Base-by-base conservation (phyloP, 148 eudicot genomes). In the Vaccinium darrowii region DNA sequence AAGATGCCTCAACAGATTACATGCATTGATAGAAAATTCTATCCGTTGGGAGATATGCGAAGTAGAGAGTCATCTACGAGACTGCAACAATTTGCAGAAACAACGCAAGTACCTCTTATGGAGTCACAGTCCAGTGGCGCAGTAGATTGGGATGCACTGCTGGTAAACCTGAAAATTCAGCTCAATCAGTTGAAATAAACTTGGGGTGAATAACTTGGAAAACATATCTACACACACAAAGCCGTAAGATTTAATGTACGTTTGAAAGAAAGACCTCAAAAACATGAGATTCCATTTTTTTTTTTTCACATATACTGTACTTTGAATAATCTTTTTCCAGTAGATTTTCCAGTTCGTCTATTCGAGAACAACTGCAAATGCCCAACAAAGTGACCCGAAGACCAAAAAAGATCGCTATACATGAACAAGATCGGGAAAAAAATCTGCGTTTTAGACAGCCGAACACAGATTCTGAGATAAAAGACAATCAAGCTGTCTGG, bases 311-410 rank as follows among this genome's bases (percentile, higher is more conserved):
- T 62, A 5, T 21, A 62, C 21, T 62, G 25, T 19, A 62, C 25
- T 19, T 62, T 62, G 19, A 7, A 8, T 62, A 63, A n/a, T 63
- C 71, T 63, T 63, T n/a, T 21, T 62, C n/a, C 69, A 5, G 12
- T 62, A 62, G 27, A 62, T 62, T 62, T 21, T 62, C 71, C 71
- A 63, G 71, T 63, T 63, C 71, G n/a, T 63, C 27, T 63, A 63
- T n/a, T 63, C 71, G n/a, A 63, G 30, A 21, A n/a, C 27, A 63
- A 63, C 71, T 63, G n/a, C 71, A n/a, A 63, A 63, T n/a, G 12
- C 71, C 71, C 25, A 63, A n/a, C n/a, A 63, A 9, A 23, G 65
- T 60, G 65, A n/a, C n/a, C 25, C n/a, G 8, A 63, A 63, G 30
- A 63, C 23, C 23, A 63, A n/a, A 63, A 19, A 63, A 8, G 71